Conservation (phyloP, 345 rosid species). For the Salix caprea region DNA sequence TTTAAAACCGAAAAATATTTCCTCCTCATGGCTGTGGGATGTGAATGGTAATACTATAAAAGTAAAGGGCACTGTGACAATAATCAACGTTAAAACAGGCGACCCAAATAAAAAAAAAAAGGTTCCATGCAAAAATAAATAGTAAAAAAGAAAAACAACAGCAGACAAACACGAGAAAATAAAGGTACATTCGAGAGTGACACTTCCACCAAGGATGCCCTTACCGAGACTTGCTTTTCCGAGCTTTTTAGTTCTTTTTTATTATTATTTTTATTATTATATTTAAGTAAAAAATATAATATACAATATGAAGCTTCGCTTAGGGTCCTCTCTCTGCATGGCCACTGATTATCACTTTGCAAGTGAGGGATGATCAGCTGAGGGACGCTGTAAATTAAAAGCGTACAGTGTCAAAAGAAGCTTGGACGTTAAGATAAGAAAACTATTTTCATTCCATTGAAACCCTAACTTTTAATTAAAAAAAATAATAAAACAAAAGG, state of each 20-base stretch:
- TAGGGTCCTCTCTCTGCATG: constrained; percentile 29
- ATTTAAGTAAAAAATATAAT: background rate
- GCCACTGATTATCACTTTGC: constrained; percentile 23
- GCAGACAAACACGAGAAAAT: constrained; percentile 24
- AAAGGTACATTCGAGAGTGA: constrained; percentile 38
- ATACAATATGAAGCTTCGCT: constrained; percentile 5
- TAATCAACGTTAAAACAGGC: constrained; percentile 2
- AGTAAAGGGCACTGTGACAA: background rate
- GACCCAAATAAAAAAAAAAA: background rate
- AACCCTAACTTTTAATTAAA: constrained; percentile 20
- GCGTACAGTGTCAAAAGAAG: constrained; percentile 6
- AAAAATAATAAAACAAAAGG: constrained; percentile 37
- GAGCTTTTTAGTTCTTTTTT: constrained; percentile 12
- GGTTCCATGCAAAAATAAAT: constrained; percentile 17
- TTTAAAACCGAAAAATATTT: background rate
- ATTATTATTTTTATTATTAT: background rate
- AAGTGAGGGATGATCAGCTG: background rate
- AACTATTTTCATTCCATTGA: background rate
- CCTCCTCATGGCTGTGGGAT: background rate
- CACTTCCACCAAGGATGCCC: constrained; percentile 35
- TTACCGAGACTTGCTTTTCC: constrained; percentile 26
- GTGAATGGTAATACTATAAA: background rate
- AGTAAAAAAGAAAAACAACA: background rate
- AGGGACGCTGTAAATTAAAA: constrained; percentile 16
- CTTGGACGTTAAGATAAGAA: constrained; percentile 30